A percentile compares a stretch with the other conserved stretches of the same genome.
Conservation (phyloP, 2,329 filamentous ascomycete species). For the Stagonosporopsis rhizophila region DNA sequence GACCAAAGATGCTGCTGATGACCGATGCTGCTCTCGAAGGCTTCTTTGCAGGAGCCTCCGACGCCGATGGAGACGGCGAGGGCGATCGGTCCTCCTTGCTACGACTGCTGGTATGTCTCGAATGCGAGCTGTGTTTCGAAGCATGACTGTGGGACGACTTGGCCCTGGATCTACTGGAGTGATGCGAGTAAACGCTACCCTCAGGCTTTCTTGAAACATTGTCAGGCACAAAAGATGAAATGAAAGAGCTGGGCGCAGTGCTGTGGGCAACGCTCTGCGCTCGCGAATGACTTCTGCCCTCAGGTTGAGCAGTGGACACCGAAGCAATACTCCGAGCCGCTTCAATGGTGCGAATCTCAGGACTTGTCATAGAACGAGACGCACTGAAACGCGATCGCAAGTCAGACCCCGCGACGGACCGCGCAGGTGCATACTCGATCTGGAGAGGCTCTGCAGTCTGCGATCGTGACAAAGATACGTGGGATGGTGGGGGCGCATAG, state of each 20-base stretch:
- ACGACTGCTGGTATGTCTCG: slow-evolving; percentile 35
- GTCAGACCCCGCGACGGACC: slow-evolving; percentile 37
- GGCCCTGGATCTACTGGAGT: slow-evolving; percentile 44
- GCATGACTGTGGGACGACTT: slow-evolving; percentile 39
- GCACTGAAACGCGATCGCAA: slow-evolving; percentile 34
- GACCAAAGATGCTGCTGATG: slow-evolving; percentile 48
- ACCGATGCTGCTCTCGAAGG: slow-evolving; percentile 42
- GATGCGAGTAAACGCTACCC: slow-evolving; percentile 44
- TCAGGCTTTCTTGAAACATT: slow-evolving; percentile 36
- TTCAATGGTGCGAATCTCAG: slow-evolving; percentile 37
- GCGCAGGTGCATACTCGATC: slow-evolving; percentile 48
- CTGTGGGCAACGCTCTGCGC: slow-evolving; percentile 33
- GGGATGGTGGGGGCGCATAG: slow-evolving; percentile 44
- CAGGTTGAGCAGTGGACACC: slow-evolving; percentile 26
- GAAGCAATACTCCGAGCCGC: slow-evolving; percentile 27
- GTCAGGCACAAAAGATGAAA: slow-evolving; percentile 48
- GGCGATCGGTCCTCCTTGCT: slow-evolving; percentile 32
- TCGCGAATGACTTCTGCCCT: slow-evolving; percentile 22
- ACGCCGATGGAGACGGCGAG: slow-evolving; percentile 33
- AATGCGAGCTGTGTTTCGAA: slow-evolving; percentile 37
- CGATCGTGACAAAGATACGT: slow-evolving; percentile 38
- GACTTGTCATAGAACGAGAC: slow-evolving; percentile 41
- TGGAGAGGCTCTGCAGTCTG: slow-evolving; percentile 30
- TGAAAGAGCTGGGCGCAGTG: slow-evolving; percentile 43
- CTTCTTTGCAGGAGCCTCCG: slow-evolving; percentile 29